phyloP scores from a whole-genome alignment of 2,329 filamentous ascomycete genomes.

The Albophoma yamanashiensis region DNA sequence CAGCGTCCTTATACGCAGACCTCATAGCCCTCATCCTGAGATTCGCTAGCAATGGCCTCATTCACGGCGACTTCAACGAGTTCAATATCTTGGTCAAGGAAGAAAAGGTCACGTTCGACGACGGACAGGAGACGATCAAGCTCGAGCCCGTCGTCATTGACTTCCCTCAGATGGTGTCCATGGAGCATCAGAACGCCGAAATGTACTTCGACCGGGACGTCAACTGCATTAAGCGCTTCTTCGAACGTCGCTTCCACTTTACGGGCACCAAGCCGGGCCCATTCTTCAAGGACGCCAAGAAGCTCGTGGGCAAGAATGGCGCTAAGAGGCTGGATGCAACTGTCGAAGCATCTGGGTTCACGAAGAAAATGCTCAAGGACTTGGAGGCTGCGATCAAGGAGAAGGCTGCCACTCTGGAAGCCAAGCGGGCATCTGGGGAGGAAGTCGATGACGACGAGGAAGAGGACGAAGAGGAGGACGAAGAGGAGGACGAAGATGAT shows the following conservation, averaged over 20 bases:
- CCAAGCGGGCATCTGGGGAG: slow-evolving; percentile 16
- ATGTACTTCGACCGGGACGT: slow-evolving; percentile 98
- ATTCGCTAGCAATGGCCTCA: slow-evolving; percentile 76
- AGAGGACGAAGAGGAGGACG: slow-evolving; percentile 17
- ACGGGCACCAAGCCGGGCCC: slow-evolving; percentile 72
- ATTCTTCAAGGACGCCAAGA: slow-evolving; percentile 74
- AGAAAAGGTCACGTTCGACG: slow-evolving; percentile 30
- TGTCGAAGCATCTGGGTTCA: slow-evolving; percentile 89
- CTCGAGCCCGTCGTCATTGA: slow-evolving; percentile 84
- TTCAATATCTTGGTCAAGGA: slow-evolving; percentile 97
- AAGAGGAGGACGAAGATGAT: slow-evolving; percentile 9
- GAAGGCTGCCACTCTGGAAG: slow-evolving; percentile 43
- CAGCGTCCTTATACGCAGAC: slow-evolving; percentile 80
- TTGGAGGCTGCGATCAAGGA: slow-evolving; percentile 82
- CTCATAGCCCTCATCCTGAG: slow-evolving; percentile 78
- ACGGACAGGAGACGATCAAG: slow-evolving; percentile 30
- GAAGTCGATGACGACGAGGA: slow-evolving; percentile 15
- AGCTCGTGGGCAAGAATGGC: slow-evolving; percentile 55
- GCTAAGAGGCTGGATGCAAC: slow-evolving; percentile 69
- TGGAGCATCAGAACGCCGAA: slow-evolving; percentile 85
- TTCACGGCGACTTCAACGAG: slow-evolving; percentile 98
- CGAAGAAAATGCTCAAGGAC: slow-evolving; percentile 93
- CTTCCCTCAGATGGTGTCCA: slow-evolving; percentile 96
- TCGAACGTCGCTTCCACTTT: slow-evolving; percentile 81
- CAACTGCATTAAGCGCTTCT: slow-evolving; percentile 90